phyloP scores from a whole-genome alignment of 2,329 filamentous ascomycete species.

The Ophiostoma ips region DNA sequence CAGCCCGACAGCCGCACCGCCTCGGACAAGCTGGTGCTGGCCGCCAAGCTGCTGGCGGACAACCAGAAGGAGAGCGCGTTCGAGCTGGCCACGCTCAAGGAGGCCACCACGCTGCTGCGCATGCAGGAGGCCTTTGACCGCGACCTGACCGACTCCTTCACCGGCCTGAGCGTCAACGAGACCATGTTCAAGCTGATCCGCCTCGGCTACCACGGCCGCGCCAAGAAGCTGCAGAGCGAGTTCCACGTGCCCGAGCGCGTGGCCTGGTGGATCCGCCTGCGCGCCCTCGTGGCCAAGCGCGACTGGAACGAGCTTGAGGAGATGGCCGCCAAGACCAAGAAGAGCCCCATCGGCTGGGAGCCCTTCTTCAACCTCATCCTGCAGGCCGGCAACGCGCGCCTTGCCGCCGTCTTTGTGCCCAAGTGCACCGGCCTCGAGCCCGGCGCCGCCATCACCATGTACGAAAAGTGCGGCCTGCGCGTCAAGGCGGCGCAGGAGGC shows the following conservation, averaged over 20 bases:
- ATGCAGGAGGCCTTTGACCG: conserved; percentile 78
- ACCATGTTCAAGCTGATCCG: conserved; percentile 82
- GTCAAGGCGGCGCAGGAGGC: conserved; percentile 87
- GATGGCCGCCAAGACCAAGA: conserved; percentile 57
- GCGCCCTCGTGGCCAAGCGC: conserved; percentile 76
- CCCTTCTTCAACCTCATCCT: conserved; percentile 87
- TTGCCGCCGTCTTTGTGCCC: conserved; percentile 71
- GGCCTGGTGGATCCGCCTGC: conserved; percentile 70
- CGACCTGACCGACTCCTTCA: conserved; percentile 63
- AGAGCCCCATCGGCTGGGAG: conserved; percentile 94
- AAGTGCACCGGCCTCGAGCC: conserved; percentile 65
- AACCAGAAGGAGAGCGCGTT: conserved; percentile 60
- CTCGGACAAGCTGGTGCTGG: conserved; percentile 77
- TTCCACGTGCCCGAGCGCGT: conserved; percentile 90
- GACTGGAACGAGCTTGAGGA: conserved; percentile 93
- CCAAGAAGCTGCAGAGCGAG: conserved; percentile 76
- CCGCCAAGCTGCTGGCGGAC: conserved; percentile 69
- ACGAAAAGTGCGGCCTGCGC: conserved; percentile 85
- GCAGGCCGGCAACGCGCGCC: conserved; percentile 75
- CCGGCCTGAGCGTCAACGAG: conserved; percentile 77
- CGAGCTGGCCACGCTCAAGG: conserved; percentile 62
- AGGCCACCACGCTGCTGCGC: conserved; percentile 66
- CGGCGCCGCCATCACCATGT: conserved; percentile 73
- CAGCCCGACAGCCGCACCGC: conserved; percentile 57
- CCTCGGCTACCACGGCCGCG: conserved; percentile 68